Evolutionary conservation across 768 basidiomycete species (phyloP), one percentile per base, ranked within the genome.

Genomic region (Heimioporus sp.): DNA sequence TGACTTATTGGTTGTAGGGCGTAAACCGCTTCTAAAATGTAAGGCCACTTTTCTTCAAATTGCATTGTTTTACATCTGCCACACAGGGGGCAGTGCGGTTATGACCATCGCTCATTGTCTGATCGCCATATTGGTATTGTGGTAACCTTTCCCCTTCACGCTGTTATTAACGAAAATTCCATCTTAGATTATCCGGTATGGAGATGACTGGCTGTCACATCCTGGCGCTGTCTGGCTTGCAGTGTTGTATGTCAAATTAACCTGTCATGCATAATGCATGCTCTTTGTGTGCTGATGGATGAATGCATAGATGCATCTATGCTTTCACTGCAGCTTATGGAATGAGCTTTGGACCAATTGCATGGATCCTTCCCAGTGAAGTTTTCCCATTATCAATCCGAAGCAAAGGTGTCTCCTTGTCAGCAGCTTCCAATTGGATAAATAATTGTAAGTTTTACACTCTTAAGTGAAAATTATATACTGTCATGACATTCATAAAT

Each of bases 351-450:
- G 90, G 90, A 1, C 89, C 91, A 0, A 78, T 92, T 54, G 85
- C 83, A 4, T 93, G 91, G 91, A 82, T 92, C 2, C 78, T 93
- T 9, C 87, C 91, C 0, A 84, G 81, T 55, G 91, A 94, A 68
- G 83, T 94, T 2, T 92, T 92, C 62, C 82, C 92, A 2, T 72
- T 89, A 1, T 86, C 87, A 3, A 77, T 89, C 71, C 76, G 91
- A 55, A 86, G 87, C 58, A 85, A 85, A 63, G 92, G 92, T 43
- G 91, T 93, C 5, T 82, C 90, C 20, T 61, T 95, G 19, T 84
- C 89, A 17, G 92, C 91, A 2, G 86, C 89, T 3, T 88, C 86
- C n/a, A 90, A 89, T 57, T 92, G 90, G 90, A 59, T 80, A 21
- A 92, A 92, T 61, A 92, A 92, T 52, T 92, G 86, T 85, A 45